phyloP scores from a whole-genome alignment of 306 rosid genomes.

The Sindora glabra region DNA sequence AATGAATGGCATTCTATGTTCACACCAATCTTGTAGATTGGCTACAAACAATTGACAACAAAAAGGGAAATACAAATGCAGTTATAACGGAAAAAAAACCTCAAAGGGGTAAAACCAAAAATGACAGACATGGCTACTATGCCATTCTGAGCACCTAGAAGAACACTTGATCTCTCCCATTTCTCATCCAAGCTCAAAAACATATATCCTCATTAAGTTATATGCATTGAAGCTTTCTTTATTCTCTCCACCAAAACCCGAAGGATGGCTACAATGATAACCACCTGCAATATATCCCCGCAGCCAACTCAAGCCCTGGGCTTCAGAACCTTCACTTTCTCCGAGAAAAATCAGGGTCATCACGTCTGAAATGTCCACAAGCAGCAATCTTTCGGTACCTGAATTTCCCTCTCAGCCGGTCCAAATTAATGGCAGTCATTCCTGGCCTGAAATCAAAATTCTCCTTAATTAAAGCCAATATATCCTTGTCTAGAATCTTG shows the following conservation, averaged over 20 bases:
- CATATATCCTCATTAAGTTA: constrained; percentile 14
- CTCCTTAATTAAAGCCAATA: constrained; percentile 55
- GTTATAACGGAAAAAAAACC: background rate
- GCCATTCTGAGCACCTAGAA: constrained; percentile 23
- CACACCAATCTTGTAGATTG: constrained; percentile 16
- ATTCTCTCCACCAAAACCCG: constrained; percentile 14
- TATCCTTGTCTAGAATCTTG: constrained; percentile 53
- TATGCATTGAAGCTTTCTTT: constrained; percentile 37
- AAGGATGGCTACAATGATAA: constrained; percentile 29
- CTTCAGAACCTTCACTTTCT: constrained; percentile 59
- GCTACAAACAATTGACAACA: constrained; percentile 9
- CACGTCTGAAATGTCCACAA: constrained; percentile 76
- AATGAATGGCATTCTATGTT: constrained; percentile 16
- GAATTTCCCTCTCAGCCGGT: constrained; percentile 58
- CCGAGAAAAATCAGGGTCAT: constrained; percentile 76
- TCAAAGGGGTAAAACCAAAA: constrained; percentile 4
- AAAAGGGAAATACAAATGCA: background rate
- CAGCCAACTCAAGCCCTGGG: constrained; percentile 46
- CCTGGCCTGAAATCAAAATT: constrained; percentile 74
- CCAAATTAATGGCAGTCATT: constrained; percentile 67
- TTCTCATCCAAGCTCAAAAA: constrained; percentile 17
- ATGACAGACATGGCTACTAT: constrained; percentile 6
- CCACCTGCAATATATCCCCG: constrained; percentile 14
- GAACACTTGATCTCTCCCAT: constrained; percentile 18
- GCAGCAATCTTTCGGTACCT: constrained; percentile 82